Evolutionary conservation across 345 rosid species (phyloP).

Genomic region (Lepidium didymum): DNA sequence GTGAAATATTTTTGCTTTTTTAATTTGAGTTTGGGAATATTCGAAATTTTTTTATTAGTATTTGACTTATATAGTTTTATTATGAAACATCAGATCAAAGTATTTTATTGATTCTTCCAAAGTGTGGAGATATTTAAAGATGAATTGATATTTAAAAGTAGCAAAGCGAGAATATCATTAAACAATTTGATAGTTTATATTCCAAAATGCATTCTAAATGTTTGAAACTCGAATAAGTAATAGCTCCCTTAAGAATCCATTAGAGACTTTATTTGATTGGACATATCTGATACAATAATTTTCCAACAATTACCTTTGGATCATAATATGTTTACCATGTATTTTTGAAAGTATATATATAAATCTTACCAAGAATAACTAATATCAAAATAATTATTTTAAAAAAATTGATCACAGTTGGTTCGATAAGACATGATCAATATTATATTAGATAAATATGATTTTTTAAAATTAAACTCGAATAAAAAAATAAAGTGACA

Average conservation of each 20-base stretch:
- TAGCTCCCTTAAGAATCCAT: neutral
- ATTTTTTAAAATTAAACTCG: too few species aligned
- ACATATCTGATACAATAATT: neutral
- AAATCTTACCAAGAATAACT: too few species aligned
- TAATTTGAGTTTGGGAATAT: neutral
- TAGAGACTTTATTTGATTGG: neutral
- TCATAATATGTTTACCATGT: neutral
- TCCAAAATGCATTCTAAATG: neutral
- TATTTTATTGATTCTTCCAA: neutral
- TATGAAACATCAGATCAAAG: slow-evolving; percentile 13
- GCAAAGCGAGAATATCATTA: slow-evolving; percentile 1
- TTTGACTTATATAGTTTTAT: neutral
- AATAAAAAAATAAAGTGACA: too few species aligned
- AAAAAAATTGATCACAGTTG: too few species aligned
- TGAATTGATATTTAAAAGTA: slow-evolving; percentile 15
- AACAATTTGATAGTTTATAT: neutral
- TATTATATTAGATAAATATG: too few species aligned
- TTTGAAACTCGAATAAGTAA: neutral
- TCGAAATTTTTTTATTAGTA: neutral
- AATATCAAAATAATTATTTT: too few species aligned
- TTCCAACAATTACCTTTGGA: neutral
- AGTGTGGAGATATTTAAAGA: slow-evolving; percentile 3
- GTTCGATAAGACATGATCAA: too few species aligned
- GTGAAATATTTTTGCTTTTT: neutral
- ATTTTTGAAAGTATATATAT: too few species aligned